Percentiles rank a stretch among this genome's conserved stretches.
Conservation (phyloP, 1,284 basidiomycete genomes). For the Chondrostereum purpureum region DNA sequence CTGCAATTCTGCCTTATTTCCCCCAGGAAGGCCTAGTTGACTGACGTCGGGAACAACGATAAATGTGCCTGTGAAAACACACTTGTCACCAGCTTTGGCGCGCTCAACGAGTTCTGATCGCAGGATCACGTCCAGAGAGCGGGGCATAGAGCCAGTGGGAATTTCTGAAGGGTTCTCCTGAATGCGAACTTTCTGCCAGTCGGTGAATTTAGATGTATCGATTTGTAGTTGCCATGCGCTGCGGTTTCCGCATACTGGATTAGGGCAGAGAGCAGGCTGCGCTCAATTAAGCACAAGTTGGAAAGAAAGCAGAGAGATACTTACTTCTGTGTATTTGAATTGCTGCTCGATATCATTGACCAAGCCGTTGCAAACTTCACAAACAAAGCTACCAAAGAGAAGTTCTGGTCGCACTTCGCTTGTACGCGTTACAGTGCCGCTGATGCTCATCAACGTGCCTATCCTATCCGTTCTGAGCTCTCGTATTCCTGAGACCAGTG, state of each 20-base stretch:
- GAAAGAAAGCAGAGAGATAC: conserved; percentile 23
- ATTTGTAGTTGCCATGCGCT: conserved; percentile 91
- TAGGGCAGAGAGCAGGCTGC: conserved; percentile 89
- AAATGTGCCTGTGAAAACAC: conserved; percentile 96
- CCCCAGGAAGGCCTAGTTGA: conserved; percentile 92
- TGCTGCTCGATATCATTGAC: conserved; percentile 98
- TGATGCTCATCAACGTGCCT: conserved; percentile 89
- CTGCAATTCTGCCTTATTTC: conserved; percentile 87
- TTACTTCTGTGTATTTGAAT: conserved; percentile 99
- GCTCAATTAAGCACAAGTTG: conserved; percentile 8
- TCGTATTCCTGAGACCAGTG: conserved; percentile 92
- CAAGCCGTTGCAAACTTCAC: conserved; percentile 80
- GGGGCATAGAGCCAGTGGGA: conserved; percentile 98
- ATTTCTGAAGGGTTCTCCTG: conserved; percentile 99
- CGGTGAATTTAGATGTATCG: conserved; percentile 94
- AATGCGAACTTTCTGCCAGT: conserved; percentile 99
- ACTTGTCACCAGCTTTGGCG: conserved; percentile 98
- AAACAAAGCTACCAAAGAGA: conserved; percentile 89
- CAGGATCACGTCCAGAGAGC: conserved; percentile 91
- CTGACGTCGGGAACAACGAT: conserved; percentile 98
- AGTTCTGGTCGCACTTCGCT: conserved; percentile 97
- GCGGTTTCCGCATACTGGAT: conserved; percentile 89
- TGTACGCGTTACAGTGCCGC: conserved; percentile 95
- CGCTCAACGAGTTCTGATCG: conserved; percentile 94
- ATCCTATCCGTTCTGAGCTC: conserved; percentile 91